phyloP scores from a whole-genome alignment of 2,329 filamentous ascomycete species.

The Pyrenophora teres region DNA sequence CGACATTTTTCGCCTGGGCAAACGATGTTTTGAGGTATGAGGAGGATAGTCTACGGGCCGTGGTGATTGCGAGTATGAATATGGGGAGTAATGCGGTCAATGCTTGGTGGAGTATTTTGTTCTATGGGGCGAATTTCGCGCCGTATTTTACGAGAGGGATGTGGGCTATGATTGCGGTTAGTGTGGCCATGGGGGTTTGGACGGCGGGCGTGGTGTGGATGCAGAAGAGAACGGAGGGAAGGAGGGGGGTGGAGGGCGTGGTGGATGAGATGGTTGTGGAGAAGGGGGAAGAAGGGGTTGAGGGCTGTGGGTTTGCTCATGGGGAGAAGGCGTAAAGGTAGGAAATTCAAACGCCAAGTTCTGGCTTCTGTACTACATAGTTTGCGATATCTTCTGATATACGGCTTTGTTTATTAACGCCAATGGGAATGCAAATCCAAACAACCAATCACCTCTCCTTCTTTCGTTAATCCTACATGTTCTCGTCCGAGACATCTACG shows the following conservation, averaged over 20 bases:
- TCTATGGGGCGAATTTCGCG: slow-evolving; percentile 69
- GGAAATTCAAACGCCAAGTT: background rate
- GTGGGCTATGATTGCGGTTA: slow-evolving; percentile 73
- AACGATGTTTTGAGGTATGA: slow-evolving; percentile 71
- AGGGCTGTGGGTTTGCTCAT: background rate
- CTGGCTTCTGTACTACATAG: background rate
- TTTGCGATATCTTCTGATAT: background rate
- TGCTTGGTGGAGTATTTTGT: slow-evolving; percentile 74
- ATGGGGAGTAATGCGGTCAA: slow-evolving; percentile 64
- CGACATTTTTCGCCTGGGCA: slow-evolving; percentile 76
- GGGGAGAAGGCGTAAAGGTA: background rate
- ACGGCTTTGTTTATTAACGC: background rate
- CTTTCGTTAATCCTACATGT: background rate
- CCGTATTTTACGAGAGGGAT: slow-evolving; percentile 71
- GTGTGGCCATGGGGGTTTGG: slow-evolving; percentile 65
- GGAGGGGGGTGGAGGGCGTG: slow-evolving; percentile 22
- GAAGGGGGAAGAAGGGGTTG: background rate
- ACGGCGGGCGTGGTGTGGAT: slow-evolving; percentile 59
- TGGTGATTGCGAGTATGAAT: slow-evolving; percentile 75
- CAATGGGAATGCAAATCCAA: background rate
- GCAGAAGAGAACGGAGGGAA: slow-evolving; percentile 48
- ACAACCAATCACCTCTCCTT: background rate
- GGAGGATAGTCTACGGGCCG: slow-evolving; percentile 64
- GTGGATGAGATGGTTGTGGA: background rate
- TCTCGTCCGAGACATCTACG: slow-evolving; percentile 10